Conservation (phyloP, 2,329 filamentous ascomycete genomes). For the Diaporthe ilicicola region DNA sequence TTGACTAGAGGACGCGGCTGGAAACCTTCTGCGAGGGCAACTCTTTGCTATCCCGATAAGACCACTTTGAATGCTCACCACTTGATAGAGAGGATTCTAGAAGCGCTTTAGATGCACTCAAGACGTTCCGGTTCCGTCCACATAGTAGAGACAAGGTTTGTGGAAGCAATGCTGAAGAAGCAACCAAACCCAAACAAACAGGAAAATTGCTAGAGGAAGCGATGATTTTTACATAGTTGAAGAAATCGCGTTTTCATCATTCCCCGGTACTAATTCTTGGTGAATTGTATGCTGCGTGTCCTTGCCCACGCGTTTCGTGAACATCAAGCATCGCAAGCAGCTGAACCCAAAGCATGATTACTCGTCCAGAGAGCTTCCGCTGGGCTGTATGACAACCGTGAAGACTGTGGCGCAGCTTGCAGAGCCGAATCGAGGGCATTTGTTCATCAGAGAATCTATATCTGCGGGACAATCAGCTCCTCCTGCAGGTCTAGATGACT, state of each 20-base stretch:
- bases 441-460: too few relatives aligned
- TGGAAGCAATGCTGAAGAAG: conserved; percentile 23
- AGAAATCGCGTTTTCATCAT: conserved; percentile 27
- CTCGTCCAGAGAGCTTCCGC: neutral
- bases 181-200: conserved; percentile 32
- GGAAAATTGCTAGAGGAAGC: conserved; percentile 33
- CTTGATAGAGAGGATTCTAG: conserved; percentile 19
- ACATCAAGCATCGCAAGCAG: neutral
- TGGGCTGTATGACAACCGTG: neutral
- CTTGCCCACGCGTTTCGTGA: neutral
- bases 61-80: conserved; percentile 18
- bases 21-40: conserved; percentile 11
- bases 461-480: neutral
- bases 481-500: neutral
- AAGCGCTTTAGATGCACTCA: conserved; percentile 21
- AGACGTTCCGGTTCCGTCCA: conserved; percentile 11
- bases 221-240: conserved; percentile 28
- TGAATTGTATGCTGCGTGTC: neutral
- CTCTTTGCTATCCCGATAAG: conserved; percentile 7
- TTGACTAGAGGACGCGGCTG: conserved; percentile 17
- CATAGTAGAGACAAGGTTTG: conserved; percentile 31
- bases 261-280: neutral
- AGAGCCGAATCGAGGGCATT: neutral
- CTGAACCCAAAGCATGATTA: neutral
- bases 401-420: neutral